Base-by-base conservation (phyloP, 2,329 filamentous ascomycete genomes). In the Colletotrichum eleusines region DNA sequence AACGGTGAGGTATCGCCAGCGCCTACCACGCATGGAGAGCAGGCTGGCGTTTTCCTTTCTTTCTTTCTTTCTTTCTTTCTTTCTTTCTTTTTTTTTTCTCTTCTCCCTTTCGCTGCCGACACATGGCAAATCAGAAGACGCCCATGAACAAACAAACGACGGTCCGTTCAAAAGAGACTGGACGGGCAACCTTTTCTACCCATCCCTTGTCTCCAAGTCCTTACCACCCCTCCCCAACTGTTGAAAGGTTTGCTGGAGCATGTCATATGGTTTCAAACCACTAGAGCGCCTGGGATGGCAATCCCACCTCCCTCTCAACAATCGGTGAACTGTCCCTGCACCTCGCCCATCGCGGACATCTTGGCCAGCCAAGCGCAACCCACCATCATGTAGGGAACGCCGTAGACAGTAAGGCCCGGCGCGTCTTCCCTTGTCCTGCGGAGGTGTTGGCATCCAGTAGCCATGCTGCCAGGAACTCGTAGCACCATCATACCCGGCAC, bases 381-480 rank as follows among this genome's bases (percentile, higher is more conserved):
- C 31, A 35, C 59, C 59, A 35, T 40, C 59, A 62, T 62, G 59
- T 62, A 51, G 3, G 46, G 14, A 23, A 51, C 12, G 23, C 59
- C 33, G 11, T 51, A 40, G 23, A 14, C 23, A 51, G 59, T 62
- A 62, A 62, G 46, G 7, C 16, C 18, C 16, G 6, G 23, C 2
- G 8, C 9, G 9, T 35, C 28, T 51, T 8, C 31, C 23, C 16
- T 51, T 3, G 11, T 35, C 20, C 11, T 7, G n/a, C 14, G 11
- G 18, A 42, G n/a, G 14, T n/a, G n/a, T 38, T 16, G 5, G 12
- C 20, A 33, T 33, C 44, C 14, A 33, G 28, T 7, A 35, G 31
- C 14, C 33, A 51, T 18, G 14, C 44, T 31, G 23, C 31, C 18
- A 23, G 31, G 23, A 51, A 35, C 31, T 33, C 9, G 14, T 33